phyloP scores from a whole-genome alignment of 352 stramenopile species.

The Globisporangium radiosum region DNA sequence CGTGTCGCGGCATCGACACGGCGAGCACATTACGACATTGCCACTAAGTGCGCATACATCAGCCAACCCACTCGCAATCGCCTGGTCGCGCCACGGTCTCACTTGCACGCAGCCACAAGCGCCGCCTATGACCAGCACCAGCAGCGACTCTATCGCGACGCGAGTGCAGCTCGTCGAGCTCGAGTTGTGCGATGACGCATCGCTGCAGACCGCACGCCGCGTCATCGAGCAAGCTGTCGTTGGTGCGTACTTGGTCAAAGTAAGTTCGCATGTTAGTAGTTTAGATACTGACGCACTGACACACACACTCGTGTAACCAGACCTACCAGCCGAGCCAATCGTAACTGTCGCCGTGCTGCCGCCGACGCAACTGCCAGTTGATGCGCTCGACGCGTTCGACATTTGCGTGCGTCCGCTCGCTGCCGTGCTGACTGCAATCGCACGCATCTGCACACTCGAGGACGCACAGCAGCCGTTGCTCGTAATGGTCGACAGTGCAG shows the following conservation, averaged over 20 bases:
- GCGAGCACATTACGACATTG: constrained; percentile 30
- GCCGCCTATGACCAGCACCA: constrained; percentile 5
- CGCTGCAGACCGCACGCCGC: constrained; percentile 2
- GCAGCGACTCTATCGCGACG: constrained; percentile 2
- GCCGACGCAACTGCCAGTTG: background rate
- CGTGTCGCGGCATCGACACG: constrained; percentile 35
- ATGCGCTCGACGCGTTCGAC: constrained; percentile 9
- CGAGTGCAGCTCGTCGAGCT: constrained; percentile 25
- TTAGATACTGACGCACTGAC: too few relatives aligned
- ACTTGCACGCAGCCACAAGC: background rate
- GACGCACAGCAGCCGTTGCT: background rate
- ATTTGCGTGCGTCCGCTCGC: constrained; percentile 10
- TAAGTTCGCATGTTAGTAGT: too few relatives aligned
- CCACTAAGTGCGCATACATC: constrained; percentile 1
- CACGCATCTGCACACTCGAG: constrained; percentile 1
- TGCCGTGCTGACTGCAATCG: constrained; percentile 6
- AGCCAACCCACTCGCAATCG: background rate
- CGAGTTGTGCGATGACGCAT: constrained; percentile 19
- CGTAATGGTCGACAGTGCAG: constrained; percentile 1
- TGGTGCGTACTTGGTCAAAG: background rate
- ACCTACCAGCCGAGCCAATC: constrained; percentile 6
- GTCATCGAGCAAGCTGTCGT: constrained; percentile 6
- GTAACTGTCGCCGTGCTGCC: constrained; percentile 12
- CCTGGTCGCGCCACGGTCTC: constrained; percentile 11
- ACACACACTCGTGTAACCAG: background rate